Evolutionary conservation across 345 rosid genomes (phyloP), one percentile per base, ranked within the genome.

Genomic region (Euclidium syriacum): DNA sequence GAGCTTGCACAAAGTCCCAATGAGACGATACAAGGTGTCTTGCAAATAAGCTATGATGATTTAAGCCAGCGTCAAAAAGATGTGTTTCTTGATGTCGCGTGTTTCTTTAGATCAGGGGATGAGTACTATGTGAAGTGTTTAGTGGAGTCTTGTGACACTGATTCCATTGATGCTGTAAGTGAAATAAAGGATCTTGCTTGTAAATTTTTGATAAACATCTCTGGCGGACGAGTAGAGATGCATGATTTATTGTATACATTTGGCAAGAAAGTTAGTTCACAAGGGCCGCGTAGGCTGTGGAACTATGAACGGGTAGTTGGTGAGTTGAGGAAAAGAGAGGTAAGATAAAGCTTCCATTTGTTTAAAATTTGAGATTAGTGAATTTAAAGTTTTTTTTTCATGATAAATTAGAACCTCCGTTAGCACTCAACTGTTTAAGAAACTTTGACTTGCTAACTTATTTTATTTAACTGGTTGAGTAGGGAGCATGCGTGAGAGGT

Each of bases 61-160:
- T 52, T 80, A 1, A 0, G 51, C 3, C 20, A 8, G 27, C 9
- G 0, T 25, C 58, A 62, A 3, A 53, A 75, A 61, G 38, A 22
- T n/a, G 36, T 65, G 2, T 80, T 80, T 58, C 69, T 75, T 0
- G 82, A 77, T 12, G 44, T 80, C 4, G 79, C 79, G 0, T 71
- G 75, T 51, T 77, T 77, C 63, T 75, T 74, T 10, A 71, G 47
- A 14, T 64, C 75, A 2, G 29, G 26, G 7, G 23, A 47, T 7
- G 51, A 20, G 23, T 20, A 71, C 0, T 4, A 4, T 14, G 49
- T 74, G 8, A 44, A 5, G 11, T 23, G 24, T 29, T 49, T 75
- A 11, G 42, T 72, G 0, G 75, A 66, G 1, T 53, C 52, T 17
- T 30, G 42, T 30, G 60, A 52, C 52, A 32, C 55, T 36, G 51